Evolutionary conservation across 1,139 yeast species (phyloP).

Genomic region (Debaryomyces psychrophilus): DNA sequence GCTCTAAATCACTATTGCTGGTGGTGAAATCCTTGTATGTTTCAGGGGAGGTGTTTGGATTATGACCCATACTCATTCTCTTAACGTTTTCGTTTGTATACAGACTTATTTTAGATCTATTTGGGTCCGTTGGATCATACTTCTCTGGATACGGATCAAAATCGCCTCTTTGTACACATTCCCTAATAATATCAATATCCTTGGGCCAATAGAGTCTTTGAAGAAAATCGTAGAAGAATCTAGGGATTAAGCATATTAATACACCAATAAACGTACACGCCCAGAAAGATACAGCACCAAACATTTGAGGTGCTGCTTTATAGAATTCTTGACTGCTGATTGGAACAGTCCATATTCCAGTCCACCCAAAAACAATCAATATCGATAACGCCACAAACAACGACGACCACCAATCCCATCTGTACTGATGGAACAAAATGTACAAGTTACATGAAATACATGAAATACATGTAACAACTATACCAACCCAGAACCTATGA

Average conservation of each 20-base stretch:
- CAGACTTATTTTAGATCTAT: constrained; percentile 40
- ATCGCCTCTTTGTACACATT: constrained; percentile 65
- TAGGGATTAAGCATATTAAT: constrained; percentile 73
- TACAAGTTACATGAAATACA: constrained; percentile 80
- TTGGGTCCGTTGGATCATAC: constrained; percentile 68
- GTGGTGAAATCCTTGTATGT: constrained; percentile 7
- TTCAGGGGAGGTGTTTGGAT: constrained; percentile 3
- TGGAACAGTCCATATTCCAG: constrained; percentile 81
- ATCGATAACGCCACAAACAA: constrained; percentile 66
- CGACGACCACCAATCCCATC: constrained; percentile 92
- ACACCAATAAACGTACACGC: constrained; percentile 76
- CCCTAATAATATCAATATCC: constrained; percentile 87
- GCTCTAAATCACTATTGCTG: constrained; percentile 20
- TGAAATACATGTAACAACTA: constrained; percentile 75
- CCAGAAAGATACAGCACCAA: constrained; percentile 80
- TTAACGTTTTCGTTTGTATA: constrained; percentile 28
- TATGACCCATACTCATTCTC: constrained; percentile 22
- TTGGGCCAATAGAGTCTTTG: constrained; percentile 68
- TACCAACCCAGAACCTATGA: constrained; percentile 87
- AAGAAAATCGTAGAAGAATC: constrained; percentile 66
- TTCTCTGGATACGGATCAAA: constrained; percentile 57
- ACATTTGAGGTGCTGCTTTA: constrained; percentile 72
- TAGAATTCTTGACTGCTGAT: constrained; percentile 68
- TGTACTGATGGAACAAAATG: constrained; percentile 77
- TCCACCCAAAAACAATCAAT: constrained; percentile 77